A percentile compares a stretch with the other conserved stretches of the same genome.
Evolutionary conservation across 2,329 filamentous ascomycete genomes (phyloP).

Genomic region (Onygenales sp.): DNA sequence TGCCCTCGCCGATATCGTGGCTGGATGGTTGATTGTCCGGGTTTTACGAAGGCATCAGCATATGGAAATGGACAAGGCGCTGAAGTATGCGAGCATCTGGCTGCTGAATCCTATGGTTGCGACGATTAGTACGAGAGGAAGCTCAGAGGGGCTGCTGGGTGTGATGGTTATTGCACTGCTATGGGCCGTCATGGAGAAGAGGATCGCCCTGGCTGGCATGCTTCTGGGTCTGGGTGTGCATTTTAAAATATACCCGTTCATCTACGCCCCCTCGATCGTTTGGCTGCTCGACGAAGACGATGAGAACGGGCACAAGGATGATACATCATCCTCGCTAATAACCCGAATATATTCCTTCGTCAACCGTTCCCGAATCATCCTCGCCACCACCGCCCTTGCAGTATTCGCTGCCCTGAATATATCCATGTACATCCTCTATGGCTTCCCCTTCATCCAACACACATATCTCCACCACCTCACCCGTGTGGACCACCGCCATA

Average conservation of each 20-base stretch:
- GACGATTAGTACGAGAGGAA: conserved; percentile 88
- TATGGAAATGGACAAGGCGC: conserved; percentile 45
- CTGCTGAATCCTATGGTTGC: conserved; percentile 97
- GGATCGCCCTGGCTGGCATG: conserved; percentile 57
- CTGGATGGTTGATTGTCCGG: conserved; percentile 65
- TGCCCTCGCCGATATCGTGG: conserved; percentile 69
- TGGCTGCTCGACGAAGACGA: conserved; percentile 31
- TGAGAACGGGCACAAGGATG: background rate
- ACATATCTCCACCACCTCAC: conserved; percentile 90
- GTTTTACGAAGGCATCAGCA: conserved; percentile 38
- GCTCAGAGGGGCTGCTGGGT: conserved; percentile 81
- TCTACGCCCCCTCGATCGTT: conserved; percentile 61
- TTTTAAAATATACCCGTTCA: conserved; percentile 98
- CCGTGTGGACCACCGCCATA: conserved; percentile 91
- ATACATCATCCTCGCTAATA: background rate
- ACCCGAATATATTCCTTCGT: conserved; percentile 20
- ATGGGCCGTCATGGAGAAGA: conserved; percentile 64
- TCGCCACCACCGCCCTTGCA: conserved; percentile 51
- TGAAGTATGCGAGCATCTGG: conserved; percentile 80
- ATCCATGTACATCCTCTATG: conserved; percentile 72
- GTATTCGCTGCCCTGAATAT: conserved; percentile 68
- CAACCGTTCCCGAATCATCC: conserved; percentile 27
- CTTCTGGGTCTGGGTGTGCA: conserved; percentile 79
- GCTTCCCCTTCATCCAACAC: conserved; percentile 70
- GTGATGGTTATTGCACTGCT: conserved; percentile 74